A percentile compares a stretch with the other conserved stretches of the same genome.
Evolutionary conservation across 352 stramenopile genomes (phyloP).

Genomic region (Pythium biforme): DNA sequence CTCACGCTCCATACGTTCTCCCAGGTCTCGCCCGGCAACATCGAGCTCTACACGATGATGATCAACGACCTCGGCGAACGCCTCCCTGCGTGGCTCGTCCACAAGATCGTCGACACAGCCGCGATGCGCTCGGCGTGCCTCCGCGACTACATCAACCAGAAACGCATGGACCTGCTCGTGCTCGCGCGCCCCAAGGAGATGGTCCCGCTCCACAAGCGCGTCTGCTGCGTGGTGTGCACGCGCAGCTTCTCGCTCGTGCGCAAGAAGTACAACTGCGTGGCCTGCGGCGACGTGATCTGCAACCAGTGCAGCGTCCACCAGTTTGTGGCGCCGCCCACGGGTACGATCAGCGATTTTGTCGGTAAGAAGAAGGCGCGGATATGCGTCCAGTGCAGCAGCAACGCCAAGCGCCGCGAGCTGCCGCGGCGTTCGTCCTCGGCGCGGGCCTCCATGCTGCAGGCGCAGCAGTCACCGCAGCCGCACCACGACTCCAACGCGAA

Average conservation of each 20-base stretch:
- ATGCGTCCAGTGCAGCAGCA: conserved; percentile 74
- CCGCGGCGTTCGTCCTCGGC: conserved; percentile 35
- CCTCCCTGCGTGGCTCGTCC: conserved; percentile 73
- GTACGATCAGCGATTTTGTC: conserved; percentile 34
- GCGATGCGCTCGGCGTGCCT: conserved; percentile 75
- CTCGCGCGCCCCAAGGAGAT: conserved; percentile 65
- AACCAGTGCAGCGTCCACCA: conserved; percentile 77
- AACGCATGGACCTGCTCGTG: conserved; percentile 67
- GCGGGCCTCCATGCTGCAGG: conserved; percentile 25
- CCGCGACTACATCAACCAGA: conserved; percentile 76
- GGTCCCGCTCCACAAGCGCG: conserved; percentile 65
- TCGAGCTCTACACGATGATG: conserved; percentile 81
- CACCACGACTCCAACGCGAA: not conserved
- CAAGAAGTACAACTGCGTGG: conserved; percentile 85
- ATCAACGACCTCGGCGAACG: conserved; percentile 79
- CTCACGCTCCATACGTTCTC: conserved; percentile 73
- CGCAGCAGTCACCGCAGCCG: not conserved
- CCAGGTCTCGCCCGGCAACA: conserved; percentile 47
- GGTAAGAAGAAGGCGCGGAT: conserved; percentile 77
- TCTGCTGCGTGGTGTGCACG: conserved; percentile 79
- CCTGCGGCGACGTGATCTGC: conserved; percentile 81
- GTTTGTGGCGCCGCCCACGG: conserved; percentile 58
- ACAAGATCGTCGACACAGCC: conserved; percentile 80
- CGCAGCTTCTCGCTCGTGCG: conserved; percentile 81
- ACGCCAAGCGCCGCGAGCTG: conserved; percentile 50